Conservation (phyloP, 805 yeast genomes). For the Helenozyma rhizophorensis region DNA sequence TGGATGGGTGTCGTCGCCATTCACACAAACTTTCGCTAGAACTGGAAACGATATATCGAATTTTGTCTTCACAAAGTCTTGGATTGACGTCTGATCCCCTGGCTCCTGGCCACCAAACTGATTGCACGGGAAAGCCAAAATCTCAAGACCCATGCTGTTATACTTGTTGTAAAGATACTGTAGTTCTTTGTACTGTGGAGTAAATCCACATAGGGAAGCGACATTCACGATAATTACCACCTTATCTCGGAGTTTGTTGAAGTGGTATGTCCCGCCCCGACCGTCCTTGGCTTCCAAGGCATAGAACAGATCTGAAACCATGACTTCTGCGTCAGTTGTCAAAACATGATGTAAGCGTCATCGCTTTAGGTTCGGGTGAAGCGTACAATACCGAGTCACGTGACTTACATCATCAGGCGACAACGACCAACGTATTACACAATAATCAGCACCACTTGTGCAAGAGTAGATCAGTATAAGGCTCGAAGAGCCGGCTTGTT, state of each 20-base stretch:
- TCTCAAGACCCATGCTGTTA: slow-evolving; percentile 55
- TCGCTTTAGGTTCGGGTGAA: no score
- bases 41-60: slow-evolving; percentile 37
- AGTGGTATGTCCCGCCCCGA: slow-evolving; percentile 4
- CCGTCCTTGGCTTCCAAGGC: slow-evolving; percentile 4
- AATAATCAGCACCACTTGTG: no score
- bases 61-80: slow-evolving; percentile 14
- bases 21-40: slow-evolving; percentile 32
- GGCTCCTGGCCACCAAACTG: slow-evolving; percentile 85
- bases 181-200: slow-evolving; percentile 51
- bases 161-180: slow-evolving; percentile 66
- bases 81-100: slow-evolving; percentile 42
- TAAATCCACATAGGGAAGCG: slow-evolving; percentile 19
- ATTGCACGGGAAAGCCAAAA: slow-evolving; percentile 88
- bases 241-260: slow-evolving; percentile 14
- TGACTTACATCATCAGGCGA: no score
- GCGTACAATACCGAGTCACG: no score
- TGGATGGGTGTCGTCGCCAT: slow-evolving; percentile 29
- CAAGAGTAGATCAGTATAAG: no score
- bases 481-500: no score
- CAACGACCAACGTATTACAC: no score
- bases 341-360: no score
- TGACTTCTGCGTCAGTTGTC: no score
- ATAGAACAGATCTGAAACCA: slow-evolving; percentile 5
- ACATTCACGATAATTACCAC: slow-evolving; percentile 25